Base-by-base conservation (phyloP, 2,329 filamentous ascomycete genomes). In the Calycina marina region DNA sequence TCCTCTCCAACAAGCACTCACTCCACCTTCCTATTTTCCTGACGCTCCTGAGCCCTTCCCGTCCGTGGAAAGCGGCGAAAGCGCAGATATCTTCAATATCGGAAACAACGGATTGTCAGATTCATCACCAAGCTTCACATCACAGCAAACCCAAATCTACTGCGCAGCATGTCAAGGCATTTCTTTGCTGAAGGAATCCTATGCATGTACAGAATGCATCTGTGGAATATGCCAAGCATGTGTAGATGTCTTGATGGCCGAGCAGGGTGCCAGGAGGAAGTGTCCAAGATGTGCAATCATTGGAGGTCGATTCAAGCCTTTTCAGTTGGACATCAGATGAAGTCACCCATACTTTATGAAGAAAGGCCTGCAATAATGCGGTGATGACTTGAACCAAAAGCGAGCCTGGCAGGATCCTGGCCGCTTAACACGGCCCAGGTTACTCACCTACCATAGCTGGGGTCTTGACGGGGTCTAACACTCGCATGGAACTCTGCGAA, bases 201-300 rank as follows among this genome's bases (percentile, higher is more conserved):
- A 85, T 51, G 88, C 88, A 14, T 96, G 88, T 55, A 93, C 86
- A 1, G 86, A 94, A 56, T 96, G 90, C 55, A 93, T 96, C 41
- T 93, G 84, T 53, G 88, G 86, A 11, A 69, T 96, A 30, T 96
- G 90, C 56, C 73, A 77, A 41, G 74, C 84, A 37, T 96, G 88
- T 49, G 84, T 94, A 36, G 78, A 85, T 48, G 72, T 82, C 18
- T 63, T 88, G 34, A 75, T 83, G 57, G 71, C 69, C 45, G 79
- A 84, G 52, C 77, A 84, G 52, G 74, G 78, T 31, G 78, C 79
- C 9, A 61, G 78, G 40, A 70, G 77, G 48, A 81, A 80, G 52
- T 90, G 82, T 58, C 81, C 82, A 36, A 68, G 76, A 42, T 90
- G 82, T 52, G 77, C 76, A 34, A 82, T 77, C 24, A 77, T 86